phyloP scores from a whole-genome alignment of 495 filamentous ascomycete species.

The Hyaloscypha bicolor region DNA sequence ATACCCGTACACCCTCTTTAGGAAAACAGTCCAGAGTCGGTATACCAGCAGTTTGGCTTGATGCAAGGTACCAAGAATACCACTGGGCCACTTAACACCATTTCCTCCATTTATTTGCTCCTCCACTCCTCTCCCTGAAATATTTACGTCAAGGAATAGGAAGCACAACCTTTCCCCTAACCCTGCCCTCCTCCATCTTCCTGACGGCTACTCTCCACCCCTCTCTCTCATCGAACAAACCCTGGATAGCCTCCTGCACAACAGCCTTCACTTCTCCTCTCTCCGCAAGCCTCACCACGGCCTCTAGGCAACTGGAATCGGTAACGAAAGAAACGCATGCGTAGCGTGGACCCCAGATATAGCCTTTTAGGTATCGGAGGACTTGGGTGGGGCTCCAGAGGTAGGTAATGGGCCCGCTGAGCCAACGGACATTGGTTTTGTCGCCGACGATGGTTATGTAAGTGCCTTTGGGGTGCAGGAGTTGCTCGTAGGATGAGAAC shows the following conservation, averaged over 20 bases:
- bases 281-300: slow-evolving; percentile 25
- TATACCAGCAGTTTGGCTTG: background rate
- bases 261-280: slow-evolving; percentile 28
- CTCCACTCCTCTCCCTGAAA: background rate
- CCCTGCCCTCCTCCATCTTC: slow-evolving; percentile 27
- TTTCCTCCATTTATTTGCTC: background rate
- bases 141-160: slow-evolving; percentile 13
- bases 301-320: slow-evolving; percentile 24
- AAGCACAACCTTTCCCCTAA: slow-evolving; percentile 35
- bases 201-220: slow-evolving; percentile 25
- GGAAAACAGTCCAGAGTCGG: background rate
- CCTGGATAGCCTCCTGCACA: slow-evolving; percentile 31
- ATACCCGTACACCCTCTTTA: background rate
- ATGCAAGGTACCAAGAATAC: too few species aligned
- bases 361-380: slow-evolving; percentile 31
- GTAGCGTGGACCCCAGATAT: slow-evolving; percentile 32
- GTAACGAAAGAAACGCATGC: slow-evolving; percentile 25
- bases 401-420: slow-evolving; percentile 35
- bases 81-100: background rate
- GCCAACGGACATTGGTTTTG: slow-evolving; percentile 26
- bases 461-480: slow-evolving; percentile 29
- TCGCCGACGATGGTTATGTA: slow-evolving; percentile 37
- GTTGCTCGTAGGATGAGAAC: slow-evolving; percentile 23
- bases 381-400: slow-evolving; percentile 28
- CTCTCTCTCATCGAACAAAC: slow-evolving; percentile 23